These are phyloP conservation scores for Prunus padus DNA, from an alignment of 306 rosid genomes.

Conservation along the genomic window DNA sequence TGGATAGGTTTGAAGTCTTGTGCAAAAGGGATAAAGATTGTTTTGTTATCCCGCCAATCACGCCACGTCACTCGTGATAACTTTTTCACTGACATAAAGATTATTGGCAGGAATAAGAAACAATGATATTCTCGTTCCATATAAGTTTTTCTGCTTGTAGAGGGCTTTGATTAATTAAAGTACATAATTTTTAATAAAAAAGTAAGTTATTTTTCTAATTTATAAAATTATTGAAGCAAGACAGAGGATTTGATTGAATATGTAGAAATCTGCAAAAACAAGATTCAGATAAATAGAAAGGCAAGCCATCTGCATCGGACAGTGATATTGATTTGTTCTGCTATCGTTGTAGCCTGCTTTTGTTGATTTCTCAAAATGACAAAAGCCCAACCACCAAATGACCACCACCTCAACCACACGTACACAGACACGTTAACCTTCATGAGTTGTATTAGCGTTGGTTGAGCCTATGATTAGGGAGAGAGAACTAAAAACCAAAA, in stretches of 20 bases:
- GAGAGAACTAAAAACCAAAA: slow-evolving; percentile 9
- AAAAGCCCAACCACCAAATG: slow-evolving; percentile 35
- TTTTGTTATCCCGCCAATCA: no score
- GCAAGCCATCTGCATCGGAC: slow-evolving; percentile 25
- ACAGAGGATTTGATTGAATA: neutral
- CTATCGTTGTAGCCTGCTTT: slow-evolving; percentile 50
- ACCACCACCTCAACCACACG: slow-evolving; percentile 22
- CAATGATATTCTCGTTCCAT: accelerated
- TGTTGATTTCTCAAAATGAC: slow-evolving; percentile 29
- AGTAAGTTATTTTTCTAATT: no score
- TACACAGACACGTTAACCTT: slow-evolving; percentile 9
- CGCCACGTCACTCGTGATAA: accelerated
- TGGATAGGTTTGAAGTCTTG: no score
- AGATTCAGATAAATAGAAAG: slow-evolving; percentile 9
- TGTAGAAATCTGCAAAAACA: neutral
- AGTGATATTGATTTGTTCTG: slow-evolving; percentile 44
- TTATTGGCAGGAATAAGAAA: no score
- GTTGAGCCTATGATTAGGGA: slow-evolving; percentile 47
- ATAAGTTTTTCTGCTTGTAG: no score
- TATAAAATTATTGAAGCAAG: no score
- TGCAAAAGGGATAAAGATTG: accelerated
- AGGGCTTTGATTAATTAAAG: no score
- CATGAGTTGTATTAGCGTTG: slow-evolving; percentile 38
- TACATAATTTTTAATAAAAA: no score
- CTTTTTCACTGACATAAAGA: no score